These are phyloP conservation scores for Globisporangium echinulatum DNA, from an alignment of 352 stramenopile species.

Conservation along the genomic window DNA sequence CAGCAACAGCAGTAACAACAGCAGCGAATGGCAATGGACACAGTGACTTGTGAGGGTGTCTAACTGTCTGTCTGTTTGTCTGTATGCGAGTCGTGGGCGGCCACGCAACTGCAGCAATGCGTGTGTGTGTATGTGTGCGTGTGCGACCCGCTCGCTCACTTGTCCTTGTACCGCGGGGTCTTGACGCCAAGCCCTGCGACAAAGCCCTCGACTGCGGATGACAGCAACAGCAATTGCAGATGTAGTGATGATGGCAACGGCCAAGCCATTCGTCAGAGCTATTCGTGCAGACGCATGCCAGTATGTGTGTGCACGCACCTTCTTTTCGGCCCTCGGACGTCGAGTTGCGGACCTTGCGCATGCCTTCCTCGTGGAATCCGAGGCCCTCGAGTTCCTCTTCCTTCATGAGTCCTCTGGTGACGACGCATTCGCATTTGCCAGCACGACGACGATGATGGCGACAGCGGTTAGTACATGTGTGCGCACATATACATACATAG, in stretches of 20 bases:
- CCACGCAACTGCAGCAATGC: neutral
- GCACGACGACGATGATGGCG: too few relatives aligned
- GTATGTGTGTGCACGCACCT: conserved; percentile 16
- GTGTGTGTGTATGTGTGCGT: conserved; percentile 1
- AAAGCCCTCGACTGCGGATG: conserved; percentile 59
- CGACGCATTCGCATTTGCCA: too few relatives aligned
- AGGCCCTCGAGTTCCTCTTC: conserved; percentile 76
- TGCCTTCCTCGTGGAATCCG: conserved; percentile 77
- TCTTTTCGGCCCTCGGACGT: conserved; percentile 69
- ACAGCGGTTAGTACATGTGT: neutral
- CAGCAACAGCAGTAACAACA: neutral
- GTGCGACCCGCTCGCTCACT: conserved; percentile 3
- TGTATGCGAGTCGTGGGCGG: too few relatives aligned
- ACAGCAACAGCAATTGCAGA: too few relatives aligned
- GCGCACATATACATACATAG: neutral
- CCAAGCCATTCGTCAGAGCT: too few relatives aligned
- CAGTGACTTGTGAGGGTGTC: neutral
- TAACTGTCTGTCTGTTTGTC: neutral
- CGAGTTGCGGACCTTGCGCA: conserved; percentile 55
- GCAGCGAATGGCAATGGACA: neutral
- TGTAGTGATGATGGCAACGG: too few relatives aligned
- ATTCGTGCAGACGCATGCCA: neutral
- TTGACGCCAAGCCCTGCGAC: conserved; percentile 79
- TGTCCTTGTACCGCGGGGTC: conserved; percentile 54
- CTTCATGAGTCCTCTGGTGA: conserved; percentile 70